These are phyloP conservation scores for Schizophyllum amplum DNA, from an alignment of 1,284 basidiomycete species.

Conservation along the genomic window DNA sequence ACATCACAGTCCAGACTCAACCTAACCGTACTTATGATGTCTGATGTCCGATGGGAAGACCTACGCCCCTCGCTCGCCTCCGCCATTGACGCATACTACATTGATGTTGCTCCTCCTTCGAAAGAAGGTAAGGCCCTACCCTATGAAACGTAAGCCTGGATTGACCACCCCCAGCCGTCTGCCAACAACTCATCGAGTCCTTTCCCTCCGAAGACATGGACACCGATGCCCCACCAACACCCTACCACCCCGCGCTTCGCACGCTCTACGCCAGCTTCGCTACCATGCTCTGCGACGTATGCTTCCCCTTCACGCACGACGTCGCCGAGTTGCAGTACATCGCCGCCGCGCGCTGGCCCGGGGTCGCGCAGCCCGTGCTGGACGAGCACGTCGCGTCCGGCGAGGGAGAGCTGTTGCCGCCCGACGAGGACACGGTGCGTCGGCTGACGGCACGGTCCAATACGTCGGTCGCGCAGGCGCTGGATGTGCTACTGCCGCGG, in stretches of 20 bases:
- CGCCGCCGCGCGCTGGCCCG: conserved; percentile 73
- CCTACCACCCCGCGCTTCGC: conserved; percentile 46
- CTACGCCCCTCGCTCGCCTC: conserved; percentile 64
- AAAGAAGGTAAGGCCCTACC: conserved; percentile 45
- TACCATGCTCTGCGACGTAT: conserved; percentile 54
- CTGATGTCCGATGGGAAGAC: conserved; percentile 67
- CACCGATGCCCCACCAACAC: conserved; percentile 16
- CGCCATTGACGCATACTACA: conserved; percentile 67
- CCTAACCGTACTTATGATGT: conserved; percentile 57
- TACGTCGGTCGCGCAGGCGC: conserved; percentile 47
- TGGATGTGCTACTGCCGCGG: conserved; percentile 61
- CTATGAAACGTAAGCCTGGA: background rate
- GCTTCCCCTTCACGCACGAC: conserved; percentile 59
- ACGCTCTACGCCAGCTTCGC: conserved; percentile 63
- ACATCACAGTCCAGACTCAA: conserved; percentile 29
- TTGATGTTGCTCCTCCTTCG: conserved; percentile 51
- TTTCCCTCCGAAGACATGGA: conserved; percentile 17
- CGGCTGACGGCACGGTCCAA: conserved; percentile 55
- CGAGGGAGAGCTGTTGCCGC: conserved; percentile 10
- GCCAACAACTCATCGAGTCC: conserved; percentile 5
- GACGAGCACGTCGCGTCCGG: conserved; percentile 34
- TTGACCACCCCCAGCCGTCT: background rate
- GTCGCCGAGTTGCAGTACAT: conserved; percentile 70
- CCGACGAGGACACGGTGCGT: conserved; percentile 48
- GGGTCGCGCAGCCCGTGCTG: conserved; percentile 60